phyloP scores from a whole-genome alignment of 805 yeast species.

The Nakazawaea molendinolei region DNA sequence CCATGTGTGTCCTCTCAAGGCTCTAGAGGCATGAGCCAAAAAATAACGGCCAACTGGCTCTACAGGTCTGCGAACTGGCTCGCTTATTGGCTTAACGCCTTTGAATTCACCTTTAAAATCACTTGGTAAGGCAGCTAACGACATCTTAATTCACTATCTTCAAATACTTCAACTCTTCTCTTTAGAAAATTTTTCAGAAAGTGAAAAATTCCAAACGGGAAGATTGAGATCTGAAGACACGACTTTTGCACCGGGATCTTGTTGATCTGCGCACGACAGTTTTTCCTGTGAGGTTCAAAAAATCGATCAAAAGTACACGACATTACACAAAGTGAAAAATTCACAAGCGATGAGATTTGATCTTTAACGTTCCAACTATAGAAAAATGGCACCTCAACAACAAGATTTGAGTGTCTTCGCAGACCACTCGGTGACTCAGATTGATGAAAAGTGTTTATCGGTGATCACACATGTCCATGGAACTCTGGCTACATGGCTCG shows the following conservation, averaged over 20 bases:
- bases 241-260: no score
- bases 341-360: no score
- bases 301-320: no score
- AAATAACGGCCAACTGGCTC: constrained; percentile 97
- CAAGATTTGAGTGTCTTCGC: constrained; percentile 53
- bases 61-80: constrained; percentile 69
- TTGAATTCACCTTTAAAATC: constrained; percentile 46
- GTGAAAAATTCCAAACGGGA: no score
- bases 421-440: constrained; percentile 39
- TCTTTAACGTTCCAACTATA: no score
- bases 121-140: constrained; percentile 49
- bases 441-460: constrained; percentile 20
- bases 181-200: constrained; percentile 2
- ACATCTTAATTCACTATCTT: constrained; percentile 20
- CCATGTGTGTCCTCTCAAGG: constrained; percentile 96
- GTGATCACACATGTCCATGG: constrained; percentile 38
- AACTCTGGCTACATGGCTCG: constrained; percentile 60
- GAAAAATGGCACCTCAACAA: constrained; percentile 30
- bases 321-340: no score
- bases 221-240: no score
- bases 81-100: constrained; percentile 42
- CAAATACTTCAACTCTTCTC: neutral
- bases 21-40: constrained; percentile 94
- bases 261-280: neutral
- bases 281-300: no score